Evolutionary conservation across 2,329 filamentous ascomycete genomes (phyloP), one percentile per base, ranked within the genome.

Genomic region (Botryotinia calthae): DNA sequence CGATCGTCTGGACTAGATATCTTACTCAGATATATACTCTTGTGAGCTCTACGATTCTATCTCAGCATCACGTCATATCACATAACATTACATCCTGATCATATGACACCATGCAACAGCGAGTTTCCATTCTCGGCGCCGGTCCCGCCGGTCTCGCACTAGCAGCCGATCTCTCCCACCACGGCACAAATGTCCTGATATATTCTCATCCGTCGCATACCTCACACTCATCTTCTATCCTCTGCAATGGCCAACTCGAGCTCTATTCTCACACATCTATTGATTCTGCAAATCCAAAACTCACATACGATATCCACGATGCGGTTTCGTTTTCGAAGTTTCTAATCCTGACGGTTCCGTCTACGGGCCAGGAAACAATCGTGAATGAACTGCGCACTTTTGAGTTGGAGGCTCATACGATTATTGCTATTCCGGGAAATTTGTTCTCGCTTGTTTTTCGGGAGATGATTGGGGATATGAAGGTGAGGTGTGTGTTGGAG

Each of bases 121-220:
- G 72, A 58, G 72, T 75, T n/a, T 73, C 46, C n/a, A 75, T 75
- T 34, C 18, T 75, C 12, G 73, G 73, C 46, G 73, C 72, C 16
- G 73, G 73, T 1, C 72, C 73, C 18, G 68, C 73, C 14, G 73
- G 73, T 5, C 72, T 75, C 61, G 73, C 73, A 2, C 72, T 75
- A 6, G 72, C 72, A 20, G 69, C 73, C 22, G 73, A 75, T 51
- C 73, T 75, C 64, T n/a, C 61, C 22, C 58, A 31, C 37, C 72
- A 56, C n/a, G 73, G 72, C 42, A 70, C 42, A 25, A 62, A 44
- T 25, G 64, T 73, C 10, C n/a, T 75, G 16, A 18, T 75, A 2
- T 75, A 75, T 42, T 73, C 73, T 4, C 73, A 75, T 44, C 73
- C 73, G 20, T 46, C 31, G 6, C 73, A 75, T n/a, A 37, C 37